Evolutionary conservation across 495 filamentous ascomycete genomes (phyloP), one percentile per base, ranked within the genome.

Genomic region (Penicillium pulvis): DNA sequence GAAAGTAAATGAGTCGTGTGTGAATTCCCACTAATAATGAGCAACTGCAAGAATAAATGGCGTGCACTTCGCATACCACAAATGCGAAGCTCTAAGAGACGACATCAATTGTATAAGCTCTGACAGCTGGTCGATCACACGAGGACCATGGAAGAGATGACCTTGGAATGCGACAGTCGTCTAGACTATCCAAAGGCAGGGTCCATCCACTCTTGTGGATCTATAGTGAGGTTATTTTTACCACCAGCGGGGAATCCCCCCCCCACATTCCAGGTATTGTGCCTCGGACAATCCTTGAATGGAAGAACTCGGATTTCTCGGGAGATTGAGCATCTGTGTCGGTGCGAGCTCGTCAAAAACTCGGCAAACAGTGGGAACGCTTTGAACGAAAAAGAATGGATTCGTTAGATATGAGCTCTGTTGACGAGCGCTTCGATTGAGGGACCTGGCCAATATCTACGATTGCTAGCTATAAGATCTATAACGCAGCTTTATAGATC

Each of bases 111-210:
- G 26, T 6, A 3, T 16, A 20, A 26, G 24, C 45, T 44, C 20
- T 12, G 47, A 60, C 31, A 57, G 31, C 36, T 53, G 49, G 30
- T 19, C 12, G 39, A 6, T 45, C 53, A 36, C 33, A 17, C 12
- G 12, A 52, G 24, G 28, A 59, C 56, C 56, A 35, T 50, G 56
- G 56, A 30, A 24, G 11, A 17, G 8, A 4, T 12, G 0, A 28
- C 28, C 28, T 7, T 28, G 56, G 30, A 42, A 47, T 8, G 28
- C 14, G 42, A 54, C 28, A 19, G n/a, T 19, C 50, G 50, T 63
- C 60, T 56, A 59, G 60, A 58, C 53, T 52, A 47, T 16, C 30
- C 14, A 35, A 4, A n/a, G 35, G 56, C 60, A 47, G 44, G 47
- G 55, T 30, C 9, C 5, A 17, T 33, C n/a, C 26, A 26, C 16